Percentiles rank a stretch among this genome's conserved stretches.
Evolutionary conservation across 176 grass and related monocot genomes (phyloP).

Genomic region (Melocanna baccifera): DNA sequence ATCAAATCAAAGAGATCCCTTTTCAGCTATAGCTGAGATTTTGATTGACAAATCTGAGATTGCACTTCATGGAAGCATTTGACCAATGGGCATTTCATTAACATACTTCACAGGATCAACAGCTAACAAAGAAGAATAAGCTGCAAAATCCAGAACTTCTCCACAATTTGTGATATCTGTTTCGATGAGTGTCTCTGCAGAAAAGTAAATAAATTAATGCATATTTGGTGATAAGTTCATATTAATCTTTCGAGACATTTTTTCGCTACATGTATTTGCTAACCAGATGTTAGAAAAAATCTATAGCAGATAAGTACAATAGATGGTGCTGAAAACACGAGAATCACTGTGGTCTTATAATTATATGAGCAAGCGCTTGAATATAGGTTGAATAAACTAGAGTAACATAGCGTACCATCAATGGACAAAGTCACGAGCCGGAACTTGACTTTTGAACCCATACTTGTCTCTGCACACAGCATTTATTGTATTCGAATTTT

Average conservation of each 20-base stretch:
- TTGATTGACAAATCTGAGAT: slow-evolving; percentile 36
- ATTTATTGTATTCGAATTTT: slow-evolving; percentile 17
- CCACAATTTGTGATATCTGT: slow-evolving; percentile 43
- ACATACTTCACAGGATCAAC: slow-evolving; percentile 53
- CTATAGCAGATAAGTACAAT: background rate
- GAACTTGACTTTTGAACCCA: slow-evolving; percentile 99
- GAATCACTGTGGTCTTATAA: background rate
- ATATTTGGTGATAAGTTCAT: background rate
- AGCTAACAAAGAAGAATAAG: slow-evolving; percentile 41
- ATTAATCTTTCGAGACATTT: background rate
- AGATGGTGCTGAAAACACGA: slow-evolving; percentile 3
- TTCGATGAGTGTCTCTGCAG: slow-evolving; percentile 40
- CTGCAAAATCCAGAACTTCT: slow-evolving; percentile 55
- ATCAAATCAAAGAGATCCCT: slow-evolving; percentile 31
- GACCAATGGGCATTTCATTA: slow-evolving; percentile 37
- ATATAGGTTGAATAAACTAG: slow-evolving; percentile 10
- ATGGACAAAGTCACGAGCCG: slow-evolving; percentile 56
- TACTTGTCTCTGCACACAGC: slow-evolving; percentile 75
- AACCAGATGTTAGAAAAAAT: background rate
- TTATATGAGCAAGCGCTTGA: background rate
- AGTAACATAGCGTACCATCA: slow-evolving; percentile 38
- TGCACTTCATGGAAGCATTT: slow-evolving; percentile 44
- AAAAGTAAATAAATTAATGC: background rate
- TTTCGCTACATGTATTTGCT: background rate
- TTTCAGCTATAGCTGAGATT: slow-evolving; percentile 48